phyloP scores from a whole-genome alignment of 345 rosid species.

The Laguncularia racemosa region DNA sequence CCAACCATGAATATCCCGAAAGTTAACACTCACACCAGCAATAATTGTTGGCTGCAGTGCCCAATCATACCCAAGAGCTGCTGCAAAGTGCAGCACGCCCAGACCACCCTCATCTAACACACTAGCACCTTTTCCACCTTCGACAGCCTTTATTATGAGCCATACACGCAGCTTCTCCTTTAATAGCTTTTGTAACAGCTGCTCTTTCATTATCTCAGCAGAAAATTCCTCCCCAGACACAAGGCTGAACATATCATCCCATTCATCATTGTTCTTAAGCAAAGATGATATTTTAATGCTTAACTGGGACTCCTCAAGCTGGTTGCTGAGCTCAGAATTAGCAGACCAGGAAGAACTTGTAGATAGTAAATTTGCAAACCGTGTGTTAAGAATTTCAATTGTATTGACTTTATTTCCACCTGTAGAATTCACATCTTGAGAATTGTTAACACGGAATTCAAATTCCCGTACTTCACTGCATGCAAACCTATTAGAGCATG shows the following conservation, averaged over 20 bases:
- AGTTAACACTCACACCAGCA: constrained; percentile 84
- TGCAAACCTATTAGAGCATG: constrained; percentile 85
- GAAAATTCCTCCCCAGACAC: constrained; percentile 30
- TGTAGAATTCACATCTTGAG: constrained; percentile 22
- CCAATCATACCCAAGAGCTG: constrained; percentile 96
- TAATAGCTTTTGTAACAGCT: constrained; percentile 52
- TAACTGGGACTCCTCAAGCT: constrained; percentile 35
- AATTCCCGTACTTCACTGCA: constrained; percentile 97
- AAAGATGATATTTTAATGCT: constrained; percentile 51
- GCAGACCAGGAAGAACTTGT: constrained; percentile 21
- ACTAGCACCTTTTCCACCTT: constrained; percentile 86
- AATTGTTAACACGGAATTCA: constrained; percentile 43
- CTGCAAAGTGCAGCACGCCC: constrained; percentile 91
- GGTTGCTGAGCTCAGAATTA: constrained; percentile 14
- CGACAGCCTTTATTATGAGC: constrained; percentile 70
- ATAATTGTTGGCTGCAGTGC: constrained; percentile 71
- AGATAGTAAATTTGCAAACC: constrained; percentile 59
- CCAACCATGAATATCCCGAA: constrained; percentile 93
- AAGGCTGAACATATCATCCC: constrained; percentile 46
- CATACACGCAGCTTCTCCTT: constrained; percentile 73
- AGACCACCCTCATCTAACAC: constrained; percentile 81
- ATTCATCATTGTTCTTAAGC: constrained; percentile 46
- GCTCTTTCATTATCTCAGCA: constrained; percentile 37
- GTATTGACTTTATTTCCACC: constrained; percentile 16
- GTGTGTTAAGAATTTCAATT: constrained; percentile 38